Percentiles rank a stretch among this genome's conserved stretches.
Conservation (phyloP, 768 basidiomycete species). For the Daedaleopsis nitida region DNA sequence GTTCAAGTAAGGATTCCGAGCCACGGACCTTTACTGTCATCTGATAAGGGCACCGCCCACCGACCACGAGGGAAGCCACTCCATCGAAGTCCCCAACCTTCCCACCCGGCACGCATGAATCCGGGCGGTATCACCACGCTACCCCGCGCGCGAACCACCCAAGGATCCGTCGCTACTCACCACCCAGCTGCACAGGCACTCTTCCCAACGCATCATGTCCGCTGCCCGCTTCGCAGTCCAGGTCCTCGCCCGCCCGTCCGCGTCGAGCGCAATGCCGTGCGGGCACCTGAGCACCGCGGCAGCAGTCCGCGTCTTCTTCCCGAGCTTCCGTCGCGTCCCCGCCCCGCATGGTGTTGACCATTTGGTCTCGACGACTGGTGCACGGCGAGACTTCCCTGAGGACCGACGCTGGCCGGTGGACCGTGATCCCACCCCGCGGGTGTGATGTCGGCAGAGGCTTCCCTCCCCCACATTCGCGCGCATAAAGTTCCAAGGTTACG, state of each 20-base stretch:
- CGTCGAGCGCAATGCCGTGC: not conserved
- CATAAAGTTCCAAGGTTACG: not conserved
- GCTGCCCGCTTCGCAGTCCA: not conserved
- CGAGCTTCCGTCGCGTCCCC: not conserved
- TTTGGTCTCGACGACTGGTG: too few species aligned
- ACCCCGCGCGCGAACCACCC: not conserved
- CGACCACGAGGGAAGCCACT: not conserved
- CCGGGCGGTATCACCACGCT: not conserved
- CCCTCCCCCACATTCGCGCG: not conserved
- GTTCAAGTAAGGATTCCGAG: not conserved
- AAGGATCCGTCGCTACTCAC: not conserved
- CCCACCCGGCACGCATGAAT: not conserved
- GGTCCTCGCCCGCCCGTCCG: not conserved
- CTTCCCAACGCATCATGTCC: not conserved
- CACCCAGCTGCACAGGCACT: not conserved
- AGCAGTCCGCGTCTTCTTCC: not conserved
- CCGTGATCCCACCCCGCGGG: not conserved
- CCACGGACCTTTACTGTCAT: not conserved
- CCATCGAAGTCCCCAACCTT: not conserved
- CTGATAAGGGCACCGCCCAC: not conserved
- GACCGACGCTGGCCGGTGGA: not conserved
- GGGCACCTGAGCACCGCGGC: too few species aligned
- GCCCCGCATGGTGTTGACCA: too few species aligned
- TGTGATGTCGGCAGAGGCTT: not conserved
- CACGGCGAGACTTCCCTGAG: not conserved